Percentiles rank a stretch among this genome's conserved stretches.
Evolutionary conservation across 73 alveolate genomes (phyloP).

Genomic region (Blepharisma stoltei): DNA sequence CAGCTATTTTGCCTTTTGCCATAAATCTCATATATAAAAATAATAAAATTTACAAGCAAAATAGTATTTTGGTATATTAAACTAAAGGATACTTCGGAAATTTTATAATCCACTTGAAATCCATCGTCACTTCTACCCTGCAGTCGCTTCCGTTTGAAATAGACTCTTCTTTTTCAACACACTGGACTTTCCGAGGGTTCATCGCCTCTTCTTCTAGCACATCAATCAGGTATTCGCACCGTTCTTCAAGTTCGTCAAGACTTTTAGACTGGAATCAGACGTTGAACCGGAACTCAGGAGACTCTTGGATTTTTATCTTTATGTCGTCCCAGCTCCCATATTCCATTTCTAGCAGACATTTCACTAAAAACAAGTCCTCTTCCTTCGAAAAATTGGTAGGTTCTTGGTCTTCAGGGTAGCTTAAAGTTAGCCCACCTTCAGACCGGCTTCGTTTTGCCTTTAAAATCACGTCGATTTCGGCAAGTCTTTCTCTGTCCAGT

Average conservation of each 20-base stretch:
- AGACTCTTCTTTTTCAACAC: neutral
- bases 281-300: conserved; percentile 73
- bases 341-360: conserved; percentile 76
- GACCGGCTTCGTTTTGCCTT: conserved; percentile 37
- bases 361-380: conserved; percentile 70
- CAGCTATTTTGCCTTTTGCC: too few relatives aligned
- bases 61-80: too few relatives aligned
- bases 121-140: neutral
- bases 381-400: conserved; percentile 69
- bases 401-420: conserved; percentile 62
- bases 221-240: conserved; percentile 74
- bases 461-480: conserved; percentile 45
- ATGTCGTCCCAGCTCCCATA: conserved; percentile 95
- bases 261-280: conserved; percentile 74
- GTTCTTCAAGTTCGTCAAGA: conserved; percentile 67
- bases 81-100: neutral
- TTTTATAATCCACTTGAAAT: neutral
- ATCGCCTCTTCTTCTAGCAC: conserved; percentile 48
- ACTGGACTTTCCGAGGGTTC: neutral
- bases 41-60: too few relatives aligned
- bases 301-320: conserved; percentile 56
- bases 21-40: too few relatives aligned
- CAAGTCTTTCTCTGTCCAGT: conserved; percentile 51
- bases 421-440: conserved; percentile 56
- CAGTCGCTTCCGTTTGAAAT: neutral